Percentiles rank a stretch among this genome's conserved stretches.
Conservation (phyloP, 2,329 filamentous ascomycete species). For the Scorias spongiosa region DNA sequence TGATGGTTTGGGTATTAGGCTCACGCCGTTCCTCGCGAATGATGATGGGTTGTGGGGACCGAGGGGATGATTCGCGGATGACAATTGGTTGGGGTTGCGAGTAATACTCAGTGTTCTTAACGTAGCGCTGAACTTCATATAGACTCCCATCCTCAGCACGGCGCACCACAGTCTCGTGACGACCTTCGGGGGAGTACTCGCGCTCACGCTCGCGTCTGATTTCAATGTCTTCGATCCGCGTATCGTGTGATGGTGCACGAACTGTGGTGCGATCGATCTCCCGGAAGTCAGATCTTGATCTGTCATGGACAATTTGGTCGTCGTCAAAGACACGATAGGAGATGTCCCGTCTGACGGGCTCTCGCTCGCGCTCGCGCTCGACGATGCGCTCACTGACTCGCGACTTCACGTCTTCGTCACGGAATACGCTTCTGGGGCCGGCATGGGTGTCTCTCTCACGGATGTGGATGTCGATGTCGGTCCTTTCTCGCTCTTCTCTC, state of each 20-base stretch:
- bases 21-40: conserved; percentile 36
- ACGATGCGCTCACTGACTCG: conserved; percentile 25
- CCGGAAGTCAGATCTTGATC: conserved; percentile 22
- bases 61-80: conserved; percentile 33
- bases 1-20: conserved; percentile 25
- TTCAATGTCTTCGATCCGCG: conserved; percentile 9
- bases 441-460: neutral
- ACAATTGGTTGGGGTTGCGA: conserved; percentile 32
- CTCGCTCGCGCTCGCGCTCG: conserved; percentile 14
- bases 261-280: conserved; percentile 21
- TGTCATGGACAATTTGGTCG: conserved; percentile 6
- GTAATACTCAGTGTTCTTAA: conserved; percentile 38
- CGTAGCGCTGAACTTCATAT: conserved; percentile 36
- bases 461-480: conserved; percentile 4
- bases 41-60: conserved; percentile 37
- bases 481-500: conserved; percentile 8
- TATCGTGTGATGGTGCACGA: conserved; percentile 13
- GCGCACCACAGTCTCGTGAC: conserved; percentile 17
- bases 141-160: conserved; percentile 8
- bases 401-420: conserved; percentile 16
- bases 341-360: conserved; percentile 16
- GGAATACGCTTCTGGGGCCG: conserved; percentile 6
- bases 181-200: conserved; percentile 27
- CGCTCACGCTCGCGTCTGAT: conserved; percentile 38
- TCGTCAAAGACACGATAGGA: conserved; percentile 18